These are phyloP conservation scores for Pythium vanterpoolii DNA, from an alignment of 352 stramenopile genomes.

Conservation along the genomic window DNA sequence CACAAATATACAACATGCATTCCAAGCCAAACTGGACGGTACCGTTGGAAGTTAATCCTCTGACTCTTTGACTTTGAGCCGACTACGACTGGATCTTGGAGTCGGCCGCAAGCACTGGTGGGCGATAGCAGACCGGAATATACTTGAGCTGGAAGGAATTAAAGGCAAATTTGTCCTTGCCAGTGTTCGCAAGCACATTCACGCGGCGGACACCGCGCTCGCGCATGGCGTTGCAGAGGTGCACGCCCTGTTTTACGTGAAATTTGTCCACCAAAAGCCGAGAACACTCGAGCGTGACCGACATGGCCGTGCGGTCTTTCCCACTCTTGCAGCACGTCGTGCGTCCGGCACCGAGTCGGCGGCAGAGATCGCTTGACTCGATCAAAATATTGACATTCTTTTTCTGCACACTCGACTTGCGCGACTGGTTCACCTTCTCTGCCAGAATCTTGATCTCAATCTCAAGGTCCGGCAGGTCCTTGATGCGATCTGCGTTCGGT, in stretches of 20 bases:
- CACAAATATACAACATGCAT: slow-evolving; percentile 16
- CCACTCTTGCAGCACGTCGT: slow-evolving; percentile 97
- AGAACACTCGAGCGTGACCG: slow-evolving; percentile 94
- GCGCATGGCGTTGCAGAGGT: slow-evolving; percentile 84
- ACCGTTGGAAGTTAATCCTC: neutral
- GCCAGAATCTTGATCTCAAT: slow-evolving; percentile 55
- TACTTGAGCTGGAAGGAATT: slow-evolving; percentile 97
- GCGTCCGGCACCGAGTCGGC: slow-evolving; percentile 87
- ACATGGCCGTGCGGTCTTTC: slow-evolving; percentile 98
- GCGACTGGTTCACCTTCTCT: slow-evolving; percentile 46
- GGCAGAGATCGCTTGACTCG: slow-evolving; percentile 85
- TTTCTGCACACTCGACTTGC: slow-evolving; percentile 69
- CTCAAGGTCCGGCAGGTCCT: slow-evolving; percentile 48
- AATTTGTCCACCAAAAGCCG: slow-evolving; percentile 89
- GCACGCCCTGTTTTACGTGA: slow-evolving; percentile 80
- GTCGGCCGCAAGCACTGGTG: slow-evolving; percentile 78
- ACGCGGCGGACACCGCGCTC: slow-evolving; percentile 79
- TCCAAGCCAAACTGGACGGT: neutral
- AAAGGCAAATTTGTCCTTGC: slow-evolving; percentile 95
- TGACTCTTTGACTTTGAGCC: neutral
- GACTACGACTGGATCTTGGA: slow-evolving; percentile 70
- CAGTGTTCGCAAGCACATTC: slow-evolving; percentile 85
- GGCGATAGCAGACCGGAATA: slow-evolving; percentile 92
- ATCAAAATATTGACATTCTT: slow-evolving; percentile 89
- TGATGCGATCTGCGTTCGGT: slow-evolving; percentile 16